Percentiles rank a stretch among this genome's conserved stretches.
These are phyloP conservation scores for Diaporthe humulicola DNA, from an alignment of 2,329 filamentous ascomycete genomes.

Conservation along the genomic window DNA sequence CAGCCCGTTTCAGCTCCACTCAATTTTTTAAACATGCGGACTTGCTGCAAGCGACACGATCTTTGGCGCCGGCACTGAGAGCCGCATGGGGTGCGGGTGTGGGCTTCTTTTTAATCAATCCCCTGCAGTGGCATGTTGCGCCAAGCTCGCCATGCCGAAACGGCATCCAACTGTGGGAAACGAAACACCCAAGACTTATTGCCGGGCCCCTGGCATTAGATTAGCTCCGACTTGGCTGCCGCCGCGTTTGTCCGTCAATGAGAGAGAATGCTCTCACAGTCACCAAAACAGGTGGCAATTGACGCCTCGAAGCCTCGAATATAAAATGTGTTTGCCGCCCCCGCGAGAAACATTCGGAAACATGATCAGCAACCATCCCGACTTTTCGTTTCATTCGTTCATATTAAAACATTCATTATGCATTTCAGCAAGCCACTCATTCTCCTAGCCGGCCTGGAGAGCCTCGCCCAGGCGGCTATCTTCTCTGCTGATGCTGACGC, in stretches of 20 bases:
- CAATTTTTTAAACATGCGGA: neutral
- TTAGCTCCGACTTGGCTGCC: neutral
- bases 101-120: conserved; percentile 1
- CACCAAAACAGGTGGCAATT: neutral
- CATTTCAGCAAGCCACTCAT: conserved; percentile 27
- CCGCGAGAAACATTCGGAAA: neutral
- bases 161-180: conserved; percentile 5
- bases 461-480: conserved; percentile 12
- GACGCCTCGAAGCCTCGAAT: neutral
- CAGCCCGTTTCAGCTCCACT: conserved; percentile 1
- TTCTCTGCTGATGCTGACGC: conserved; percentile 18
- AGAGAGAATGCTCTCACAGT: neutral
- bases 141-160: conserved; percentile 14
- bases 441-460: conserved; percentile 26
- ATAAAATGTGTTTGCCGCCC: neutral
- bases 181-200: conserved; percentile 18
- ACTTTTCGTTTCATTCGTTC: conserved; percentile 14
- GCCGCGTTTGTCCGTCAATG: neutral
- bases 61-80: neutral
- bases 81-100: neutral
- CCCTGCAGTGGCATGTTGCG: conserved; percentile 1
- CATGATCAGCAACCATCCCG: neutral
- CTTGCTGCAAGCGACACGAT: neutral
- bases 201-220: conserved; percentile 18
- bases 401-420: conserved; percentile 29